Evolutionary conservation across 768 basidiomycete genomes (phyloP).

Genomic region (Clitopilus hobsonii): DNA sequence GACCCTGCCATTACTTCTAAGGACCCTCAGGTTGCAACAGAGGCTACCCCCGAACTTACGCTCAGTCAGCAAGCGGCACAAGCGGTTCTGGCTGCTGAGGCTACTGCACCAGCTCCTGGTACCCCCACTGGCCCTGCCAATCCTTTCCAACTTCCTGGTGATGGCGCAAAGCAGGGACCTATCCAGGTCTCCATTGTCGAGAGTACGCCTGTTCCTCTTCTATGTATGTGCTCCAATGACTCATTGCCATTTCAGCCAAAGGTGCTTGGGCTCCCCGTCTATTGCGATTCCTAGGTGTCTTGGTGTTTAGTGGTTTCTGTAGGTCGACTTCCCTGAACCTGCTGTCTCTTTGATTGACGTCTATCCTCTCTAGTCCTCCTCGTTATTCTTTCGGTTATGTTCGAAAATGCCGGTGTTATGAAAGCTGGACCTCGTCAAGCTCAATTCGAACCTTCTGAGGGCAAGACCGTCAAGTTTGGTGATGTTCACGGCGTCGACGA

Average conservation of each 20-base stretch:
- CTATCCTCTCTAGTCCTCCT: constrained; percentile 53
- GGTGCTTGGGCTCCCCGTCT: constrained; percentile 62
- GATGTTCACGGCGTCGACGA: constrained; percentile 99
- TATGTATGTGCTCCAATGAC: constrained; percentile 2
- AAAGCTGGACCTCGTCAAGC: constrained; percentile 79
- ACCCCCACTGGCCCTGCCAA: constrained; percentile 14
- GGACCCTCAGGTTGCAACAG: constrained; percentile 3
- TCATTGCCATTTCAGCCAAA: constrained; percentile 42
- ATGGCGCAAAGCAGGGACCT: constrained; percentile 48
- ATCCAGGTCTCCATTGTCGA: constrained; percentile 81
- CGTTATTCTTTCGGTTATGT: constrained; percentile 80
- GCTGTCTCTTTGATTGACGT: neutral
- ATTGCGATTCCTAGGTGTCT: constrained; percentile 55
- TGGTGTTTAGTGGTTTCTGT: constrained; percentile 64
- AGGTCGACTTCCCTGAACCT: constrained; percentile 21
- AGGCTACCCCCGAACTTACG: constrained; percentile 13
- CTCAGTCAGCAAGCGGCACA: constrained; percentile 43
- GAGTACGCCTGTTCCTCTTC: constrained; percentile 42
- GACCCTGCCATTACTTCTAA: constrained; percentile 10
- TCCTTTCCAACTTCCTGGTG: constrained; percentile 39
- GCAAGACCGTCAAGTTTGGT: constrained; percentile 82
- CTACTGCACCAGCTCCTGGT: constrained; percentile 15
- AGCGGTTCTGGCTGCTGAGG: constrained; percentile 36
- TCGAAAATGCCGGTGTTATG: constrained; percentile 91
- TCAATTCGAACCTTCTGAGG: constrained; percentile 80